Base-by-base conservation (phyloP, 352 stramenopile genomes). In the Phytophthora multivora region DNA sequence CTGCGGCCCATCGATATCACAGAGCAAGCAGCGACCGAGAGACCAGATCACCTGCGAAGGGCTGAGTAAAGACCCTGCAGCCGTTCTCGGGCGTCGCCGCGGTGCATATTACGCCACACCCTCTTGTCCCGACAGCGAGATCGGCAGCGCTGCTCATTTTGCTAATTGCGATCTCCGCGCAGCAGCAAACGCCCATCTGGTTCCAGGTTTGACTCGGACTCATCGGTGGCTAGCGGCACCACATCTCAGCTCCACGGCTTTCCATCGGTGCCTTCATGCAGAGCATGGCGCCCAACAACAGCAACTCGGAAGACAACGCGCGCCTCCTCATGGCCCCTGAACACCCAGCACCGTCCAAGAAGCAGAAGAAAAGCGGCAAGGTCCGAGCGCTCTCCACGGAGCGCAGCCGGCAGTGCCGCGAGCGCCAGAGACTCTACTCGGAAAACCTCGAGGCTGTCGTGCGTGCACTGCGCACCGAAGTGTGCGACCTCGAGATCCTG, bases 401-500 rank as follows among this genome's bases (percentile, higher is more conserved):
- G 74, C 66, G 80, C 71, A 70, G 77, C 68, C 55, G 76, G 42
- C 56, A 85, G 73, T 63, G 73, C 52, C 66, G 84, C 71, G 59
- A 83, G 69, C 50, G 80, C 38, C 43, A 86, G 69, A 72, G 77
- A 63, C 45, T 73, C 46, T 79, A 86, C 50, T 80, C 82, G n/a
- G 48, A 64, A 35, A 60, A 66, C 15, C 78, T 88, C 9, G 48
- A 71, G 36, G 57, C 61, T 15, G 41, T 69, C 28, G 80, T 89
- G 19, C 49, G 67, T 9, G 56, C 66, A 12, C 42, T 88, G 62
- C 71, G 64, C 18, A 63, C 39, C 16, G 67, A 86, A 42, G 73
- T 89, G 28, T 63, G 55, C n/a, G 73, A 86, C 36, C 69, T 89
- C 38, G 40, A 68, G 41, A 68, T 79, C 18, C 56, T 84, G 19